These are phyloP conservation scores for Citrus mangshanensis DNA, from an alignment of 345 rosid species.

Conservation along the genomic window DNA sequence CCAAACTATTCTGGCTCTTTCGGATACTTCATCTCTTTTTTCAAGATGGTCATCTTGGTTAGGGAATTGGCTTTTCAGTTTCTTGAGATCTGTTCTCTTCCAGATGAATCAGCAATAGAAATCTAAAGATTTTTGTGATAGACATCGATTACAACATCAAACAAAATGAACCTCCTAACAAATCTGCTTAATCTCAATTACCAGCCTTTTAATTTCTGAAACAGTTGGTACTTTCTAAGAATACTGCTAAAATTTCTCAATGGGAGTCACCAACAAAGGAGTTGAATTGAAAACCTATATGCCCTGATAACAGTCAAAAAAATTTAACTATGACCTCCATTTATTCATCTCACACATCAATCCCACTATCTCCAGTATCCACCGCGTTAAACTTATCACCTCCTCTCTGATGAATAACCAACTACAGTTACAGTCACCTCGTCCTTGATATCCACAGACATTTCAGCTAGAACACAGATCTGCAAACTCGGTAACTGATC, in stretches of 20 bases:
- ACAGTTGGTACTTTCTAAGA: background rate
- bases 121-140: background rate
- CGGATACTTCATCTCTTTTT: background rate
- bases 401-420: background rate
- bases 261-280: background rate
- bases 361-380: background rate
- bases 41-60: background rate
- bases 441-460: background rate
- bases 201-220: background rate
- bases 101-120: background rate
- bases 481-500: background rate
- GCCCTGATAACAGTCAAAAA: background rate
- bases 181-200: background rate
- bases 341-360: background rate
- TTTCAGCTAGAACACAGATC: slow-evolving; percentile 11
- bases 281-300: background rate
- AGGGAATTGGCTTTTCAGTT: background rate
- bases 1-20: background rate
- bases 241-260: background rate
- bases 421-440: background rate
- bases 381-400: background rate
- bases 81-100: background rate
- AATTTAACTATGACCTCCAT: background rate
- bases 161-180: background rate
- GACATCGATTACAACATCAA: background rate